These are phyloP conservation scores for Trichoderma reesei DNA, from an alignment of 495 filamentous ascomycete species.

Conservation along the genomic window DNA sequence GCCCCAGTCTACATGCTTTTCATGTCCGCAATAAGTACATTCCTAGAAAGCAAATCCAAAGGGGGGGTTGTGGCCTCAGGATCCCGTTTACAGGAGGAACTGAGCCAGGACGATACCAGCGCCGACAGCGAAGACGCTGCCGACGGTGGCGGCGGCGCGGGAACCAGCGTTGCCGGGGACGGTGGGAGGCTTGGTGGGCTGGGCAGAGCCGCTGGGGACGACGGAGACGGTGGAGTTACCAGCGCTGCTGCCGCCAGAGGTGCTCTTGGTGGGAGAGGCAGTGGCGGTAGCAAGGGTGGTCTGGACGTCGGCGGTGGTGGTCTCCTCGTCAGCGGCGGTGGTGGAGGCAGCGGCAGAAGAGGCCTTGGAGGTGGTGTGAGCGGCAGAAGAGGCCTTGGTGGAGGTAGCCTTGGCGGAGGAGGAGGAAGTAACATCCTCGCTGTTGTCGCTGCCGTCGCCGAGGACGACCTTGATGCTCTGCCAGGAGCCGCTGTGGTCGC, in stretches of 20 bases:
- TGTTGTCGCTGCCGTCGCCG: constrained; percentile 57
- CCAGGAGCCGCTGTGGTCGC: constrained; percentile 61
- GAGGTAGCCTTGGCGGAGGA: constrained; percentile 14
- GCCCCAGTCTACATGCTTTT: constrained; percentile 8
- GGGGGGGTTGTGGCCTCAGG: neutral
- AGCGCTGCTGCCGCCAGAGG: constrained; percentile 16
- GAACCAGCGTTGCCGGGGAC: neutral
- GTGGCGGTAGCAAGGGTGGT: constrained; percentile 9
- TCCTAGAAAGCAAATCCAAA: neutral
- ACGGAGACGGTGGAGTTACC: constrained; percentile 13
- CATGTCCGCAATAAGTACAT: constrained; percentile 4
- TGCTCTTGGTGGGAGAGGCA: neutral
- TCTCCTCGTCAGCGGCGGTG: constrained; percentile 14
- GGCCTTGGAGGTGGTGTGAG: constrained; percentile 19
- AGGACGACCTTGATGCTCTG: constrained; percentile 65
- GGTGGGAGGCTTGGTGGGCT: neutral
- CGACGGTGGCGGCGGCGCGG: constrained; percentile 14
- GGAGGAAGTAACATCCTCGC: constrained; percentile 16
- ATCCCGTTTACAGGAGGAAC: constrained; percentile 21
- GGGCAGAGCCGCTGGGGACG: neutral
- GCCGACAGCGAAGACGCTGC: constrained; percentile 17
- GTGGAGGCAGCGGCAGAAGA: constrained; percentile 12
- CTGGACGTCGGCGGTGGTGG: constrained; percentile 10
- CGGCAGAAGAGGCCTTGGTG: constrained; percentile 17
- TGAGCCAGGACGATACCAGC: constrained; percentile 21